Conservation (phyloP, 2,329 filamentous ascomycete species). For the Colletotrichum sp. region DNA sequence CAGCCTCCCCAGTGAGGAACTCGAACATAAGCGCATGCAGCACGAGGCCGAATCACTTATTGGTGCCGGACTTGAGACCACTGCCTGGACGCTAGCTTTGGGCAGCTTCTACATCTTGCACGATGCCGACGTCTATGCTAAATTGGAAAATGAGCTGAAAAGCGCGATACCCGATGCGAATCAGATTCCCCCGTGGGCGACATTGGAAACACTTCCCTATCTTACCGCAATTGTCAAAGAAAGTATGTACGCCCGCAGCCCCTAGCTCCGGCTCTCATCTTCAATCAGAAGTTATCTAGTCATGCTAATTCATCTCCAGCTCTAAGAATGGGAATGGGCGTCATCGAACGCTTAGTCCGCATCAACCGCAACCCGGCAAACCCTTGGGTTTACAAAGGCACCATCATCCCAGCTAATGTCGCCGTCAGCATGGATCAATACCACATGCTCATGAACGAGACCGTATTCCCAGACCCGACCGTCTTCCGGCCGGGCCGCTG, state of each 20-base stretch:
- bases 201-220: neutral
- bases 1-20: neutral
- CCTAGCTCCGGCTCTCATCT: no score
- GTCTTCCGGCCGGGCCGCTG: conserved; percentile 32
- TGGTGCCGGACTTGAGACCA: neutral
- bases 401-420: conserved; percentile 32
- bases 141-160: neutral
- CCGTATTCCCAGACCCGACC: conserved; percentile 25
- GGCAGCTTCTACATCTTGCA: neutral
- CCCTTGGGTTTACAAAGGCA: conserved; percentile 27
- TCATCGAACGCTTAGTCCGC: conserved; percentile 39
- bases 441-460: conserved; percentile 27
- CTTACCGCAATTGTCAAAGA: neutral
- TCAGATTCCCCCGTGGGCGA: neutral
- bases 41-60: neutral
- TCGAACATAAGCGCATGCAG: neutral
- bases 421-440: conserved; percentile 42
- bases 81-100: neutral
- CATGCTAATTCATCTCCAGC: neutral
- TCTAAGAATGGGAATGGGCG: neutral
- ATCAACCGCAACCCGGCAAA: conserved; percentile 33
- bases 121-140: neutral
- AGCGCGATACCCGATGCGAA: neutral
- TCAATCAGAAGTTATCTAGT: neutral
- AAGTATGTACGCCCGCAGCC: neutral